Percentiles rank a stretch among this genome's conserved stretches.
Evolutionary conservation across 768 basidiomycete genomes (phyloP).

Genomic region (Leccinum boreale): DNA sequence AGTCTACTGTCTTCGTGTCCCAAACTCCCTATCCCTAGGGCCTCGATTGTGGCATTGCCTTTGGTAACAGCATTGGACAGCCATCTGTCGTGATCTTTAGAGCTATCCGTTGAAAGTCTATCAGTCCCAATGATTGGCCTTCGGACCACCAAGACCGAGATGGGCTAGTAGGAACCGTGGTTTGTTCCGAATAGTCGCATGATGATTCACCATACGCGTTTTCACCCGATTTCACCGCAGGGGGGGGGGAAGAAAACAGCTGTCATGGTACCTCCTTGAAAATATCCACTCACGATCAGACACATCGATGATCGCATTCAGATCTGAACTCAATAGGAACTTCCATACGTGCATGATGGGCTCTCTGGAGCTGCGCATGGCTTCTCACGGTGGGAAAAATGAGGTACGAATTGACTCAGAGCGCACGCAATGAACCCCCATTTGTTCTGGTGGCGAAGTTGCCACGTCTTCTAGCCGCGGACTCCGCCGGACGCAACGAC

Average conservation of each 20-base stretch:
- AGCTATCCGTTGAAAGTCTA: not conserved
- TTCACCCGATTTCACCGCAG: not conserved
- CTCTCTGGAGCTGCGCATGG: not conserved
- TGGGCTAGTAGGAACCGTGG: conserved; percentile 1
- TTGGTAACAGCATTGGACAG: conserved; percentile 6
- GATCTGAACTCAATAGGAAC: conserved; percentile 1
- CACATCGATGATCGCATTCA: not conserved
- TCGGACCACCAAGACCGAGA: conserved; percentile 11
- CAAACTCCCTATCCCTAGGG: not conserved
- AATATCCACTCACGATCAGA: not conserved
- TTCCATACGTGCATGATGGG: not conserved
- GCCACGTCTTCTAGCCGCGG: conserved; percentile 7
- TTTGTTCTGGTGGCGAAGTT: not conserved
- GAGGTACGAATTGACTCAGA: not conserved
- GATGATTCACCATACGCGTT: conserved; percentile 8
- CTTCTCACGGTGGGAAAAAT: not conserved
- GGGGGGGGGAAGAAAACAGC: not conserved
- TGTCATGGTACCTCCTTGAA: not conserved
- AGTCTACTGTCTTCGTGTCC: not conserved
- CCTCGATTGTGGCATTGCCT: conserved; percentile 14
- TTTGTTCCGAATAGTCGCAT: not conserved
- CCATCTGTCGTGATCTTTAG: conserved; percentile 1
- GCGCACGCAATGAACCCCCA: conserved; percentile 1
- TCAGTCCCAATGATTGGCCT: not conserved
- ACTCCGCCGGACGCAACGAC: not conserved